Conservation (phyloP, 306 rosid species). For the Carpinus fangiana region DNA sequence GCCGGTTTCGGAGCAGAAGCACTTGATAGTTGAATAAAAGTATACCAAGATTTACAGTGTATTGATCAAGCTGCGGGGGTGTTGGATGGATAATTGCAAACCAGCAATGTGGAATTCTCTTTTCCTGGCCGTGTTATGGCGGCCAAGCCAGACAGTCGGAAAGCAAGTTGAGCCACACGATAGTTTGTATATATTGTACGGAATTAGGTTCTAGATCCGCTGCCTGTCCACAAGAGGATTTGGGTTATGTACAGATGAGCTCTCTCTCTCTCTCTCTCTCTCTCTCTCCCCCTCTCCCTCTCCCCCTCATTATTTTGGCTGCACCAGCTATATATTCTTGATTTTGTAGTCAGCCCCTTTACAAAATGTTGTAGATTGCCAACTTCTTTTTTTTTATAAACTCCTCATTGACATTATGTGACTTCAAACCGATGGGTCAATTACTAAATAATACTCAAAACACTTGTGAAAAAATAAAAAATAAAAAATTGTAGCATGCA, state of each 20-base stretch:
- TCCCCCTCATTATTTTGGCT: neutral
- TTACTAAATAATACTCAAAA: too few species aligned
- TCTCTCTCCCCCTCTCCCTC: too few species aligned
- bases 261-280: neutral
- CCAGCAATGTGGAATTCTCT: neutral
- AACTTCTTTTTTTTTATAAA: neutral
- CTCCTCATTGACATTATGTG: too few species aligned
- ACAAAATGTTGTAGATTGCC: neutral
- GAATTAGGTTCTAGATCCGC: neutral
- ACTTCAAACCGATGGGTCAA: too few species aligned
- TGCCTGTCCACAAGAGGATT: neutral
- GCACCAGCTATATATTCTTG: neutral
- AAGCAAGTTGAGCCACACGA: neutral
- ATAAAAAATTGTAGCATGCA: too few species aligned
- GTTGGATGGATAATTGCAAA: neutral
- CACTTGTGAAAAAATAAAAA: too few species aligned
- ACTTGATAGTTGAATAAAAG: neutral
- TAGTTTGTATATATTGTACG: conserved; percentile 16
- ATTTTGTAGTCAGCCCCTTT: neutral
- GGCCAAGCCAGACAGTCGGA: neutral
- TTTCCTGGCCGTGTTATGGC: neutral
- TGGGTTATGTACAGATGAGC: neutral
- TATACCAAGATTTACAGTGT: neutral
- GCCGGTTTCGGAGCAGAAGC: conserved; percentile 37
- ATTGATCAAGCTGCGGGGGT: neutral